Percentiles rank a stretch among this genome's conserved stretches.
Evolutionary conservation across 306 rosid species (phyloP).

Genomic region (Prunus salicina): DNA sequence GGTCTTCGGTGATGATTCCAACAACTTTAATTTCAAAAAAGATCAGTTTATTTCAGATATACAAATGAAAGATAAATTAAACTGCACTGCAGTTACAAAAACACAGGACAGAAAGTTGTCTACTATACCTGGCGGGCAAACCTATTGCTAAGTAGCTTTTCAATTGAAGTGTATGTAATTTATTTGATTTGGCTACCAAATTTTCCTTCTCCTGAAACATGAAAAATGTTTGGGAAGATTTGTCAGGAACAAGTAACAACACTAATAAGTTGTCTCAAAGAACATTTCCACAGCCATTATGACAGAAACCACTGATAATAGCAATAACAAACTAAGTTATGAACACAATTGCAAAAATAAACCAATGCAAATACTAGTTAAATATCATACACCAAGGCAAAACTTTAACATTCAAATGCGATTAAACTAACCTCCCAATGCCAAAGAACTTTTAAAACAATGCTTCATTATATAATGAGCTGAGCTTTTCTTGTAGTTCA

Average conservation of each 20-base stretch:
- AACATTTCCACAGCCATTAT: background rate
- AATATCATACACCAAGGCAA: background rate
- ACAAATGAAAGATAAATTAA: background rate
- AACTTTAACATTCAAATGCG: background rate
- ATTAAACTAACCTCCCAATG: background rate
- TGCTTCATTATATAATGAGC: background rate
- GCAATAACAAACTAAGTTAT: background rate
- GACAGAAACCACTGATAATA: background rate
- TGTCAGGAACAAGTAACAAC: background rate
- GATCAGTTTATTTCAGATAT: conserved; percentile 17
- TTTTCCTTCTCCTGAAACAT: conserved; percentile 53
- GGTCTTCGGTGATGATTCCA: conserved; percentile 72
- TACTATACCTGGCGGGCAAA: conserved; percentile 78
- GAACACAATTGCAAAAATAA: background rate
- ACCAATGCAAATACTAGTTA: background rate
- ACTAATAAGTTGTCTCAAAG: background rate
- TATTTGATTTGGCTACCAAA: conserved; percentile 31
- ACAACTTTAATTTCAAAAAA: conserved; percentile 41
- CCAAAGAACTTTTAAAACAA: background rate
- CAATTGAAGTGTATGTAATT: conserved; percentile 43
- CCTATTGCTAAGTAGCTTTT: conserved; percentile 70
- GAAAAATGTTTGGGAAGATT: background rate
- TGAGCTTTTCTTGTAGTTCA: background rate
- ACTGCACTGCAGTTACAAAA: conserved; percentile 13
- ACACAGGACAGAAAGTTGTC: conserved; percentile 6